A percentile compares a stretch with the other conserved stretches of the same genome.
phyloP scores from a whole-genome alignment of 2,329 filamentous ascomycete species.

The Colletotrichum navitas region DNA sequence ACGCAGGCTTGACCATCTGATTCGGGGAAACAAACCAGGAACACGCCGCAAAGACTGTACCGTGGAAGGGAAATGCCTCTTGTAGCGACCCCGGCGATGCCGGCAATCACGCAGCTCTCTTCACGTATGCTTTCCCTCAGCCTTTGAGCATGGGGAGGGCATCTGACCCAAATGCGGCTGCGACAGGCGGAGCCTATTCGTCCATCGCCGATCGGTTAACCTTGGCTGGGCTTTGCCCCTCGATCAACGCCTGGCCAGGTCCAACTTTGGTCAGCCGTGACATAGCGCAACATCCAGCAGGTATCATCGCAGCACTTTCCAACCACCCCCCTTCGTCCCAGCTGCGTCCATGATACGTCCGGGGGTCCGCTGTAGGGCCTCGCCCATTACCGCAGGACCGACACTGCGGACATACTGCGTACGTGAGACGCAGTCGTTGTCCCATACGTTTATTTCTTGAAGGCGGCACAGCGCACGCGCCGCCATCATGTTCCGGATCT shows the following conservation, averaged over 20 bases:
- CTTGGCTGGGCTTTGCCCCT: slow-evolving; percentile 37
- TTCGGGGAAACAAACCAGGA: neutral
- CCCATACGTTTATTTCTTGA: slow-evolving; percentile 30
- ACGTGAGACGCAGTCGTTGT: slow-evolving; percentile 26
- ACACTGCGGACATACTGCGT: slow-evolving; percentile 7
- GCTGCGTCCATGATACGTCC: neutral
- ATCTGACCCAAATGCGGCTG: slow-evolving; percentile 40
- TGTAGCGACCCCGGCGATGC: slow-evolving; percentile 21
- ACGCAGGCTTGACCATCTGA: neutral
- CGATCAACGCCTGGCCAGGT: slow-evolving; percentile 24
- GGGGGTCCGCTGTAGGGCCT: slow-evolving; percentile 21
- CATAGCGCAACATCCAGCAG: slow-evolving; percentile 27
- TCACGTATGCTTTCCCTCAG: slow-evolving; percentile 36
- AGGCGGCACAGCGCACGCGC: slow-evolving; percentile 29
- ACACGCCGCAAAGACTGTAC: neutral
- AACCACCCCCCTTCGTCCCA: slow-evolving; percentile 16
- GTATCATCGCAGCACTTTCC: slow-evolving; percentile 20
- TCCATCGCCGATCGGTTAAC: slow-evolving; percentile 40
- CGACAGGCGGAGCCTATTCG: slow-evolving; percentile 33
- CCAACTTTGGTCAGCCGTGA: slow-evolving; percentile 25
- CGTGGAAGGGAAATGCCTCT: neutral
- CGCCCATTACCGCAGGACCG: slow-evolving; percentile 7
- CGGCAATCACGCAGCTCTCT: slow-evolving; percentile 23
- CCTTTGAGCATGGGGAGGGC: slow-evolving; percentile 31
- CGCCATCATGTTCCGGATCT: slow-evolving; percentile 17